Evolutionary conservation across 2,329 filamentous ascomycete species (phyloP).

Genomic region (Coniochaeta ligniaria): DNA sequence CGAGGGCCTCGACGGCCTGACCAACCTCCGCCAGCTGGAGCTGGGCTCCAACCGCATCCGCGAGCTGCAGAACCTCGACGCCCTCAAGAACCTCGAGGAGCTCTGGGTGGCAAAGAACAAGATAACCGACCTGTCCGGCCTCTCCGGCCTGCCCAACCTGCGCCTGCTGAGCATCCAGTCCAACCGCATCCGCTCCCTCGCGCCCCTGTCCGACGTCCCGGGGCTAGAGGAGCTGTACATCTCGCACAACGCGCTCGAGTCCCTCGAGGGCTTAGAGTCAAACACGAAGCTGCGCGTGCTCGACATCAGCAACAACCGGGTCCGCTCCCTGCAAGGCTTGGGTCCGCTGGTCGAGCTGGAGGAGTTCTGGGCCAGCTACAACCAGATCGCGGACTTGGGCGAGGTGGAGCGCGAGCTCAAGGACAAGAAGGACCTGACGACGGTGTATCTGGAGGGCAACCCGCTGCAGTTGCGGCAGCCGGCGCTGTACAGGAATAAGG

Average conservation of each 20-base stretch:
- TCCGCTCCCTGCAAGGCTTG: constrained; percentile 68
- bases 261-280: constrained; percentile 64
- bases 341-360: constrained; percentile 64
- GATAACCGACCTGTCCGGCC: constrained; percentile 73
- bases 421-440: constrained; percentile 74
- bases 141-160: constrained; percentile 69
- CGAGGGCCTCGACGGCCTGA: constrained; percentile 72
- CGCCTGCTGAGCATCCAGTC: constrained; percentile 91
- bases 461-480: constrained; percentile 73
- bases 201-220: constrained; percentile 65
- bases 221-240: constrained; percentile 91
- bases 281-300: constrained; percentile 66
- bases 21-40: constrained; percentile 74
- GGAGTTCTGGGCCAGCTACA: constrained; percentile 93
- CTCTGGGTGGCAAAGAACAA: constrained; percentile 97
- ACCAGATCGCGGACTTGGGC: constrained; percentile 68
- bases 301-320: constrained; percentile 84
- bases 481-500: constrained; percentile 91
- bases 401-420: constrained; percentile 72
- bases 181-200: constrained; percentile 77
- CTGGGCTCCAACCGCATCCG: constrained; percentile 87
- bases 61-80: constrained; percentile 79
- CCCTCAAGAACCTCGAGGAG: constrained; percentile 70
- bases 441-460: constrained; percentile 95
- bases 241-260: constrained; percentile 83